phyloP scores from a whole-genome alignment of 2,329 filamentous ascomycete genomes.

The Sporothrix brunneoviolacea region DNA sequence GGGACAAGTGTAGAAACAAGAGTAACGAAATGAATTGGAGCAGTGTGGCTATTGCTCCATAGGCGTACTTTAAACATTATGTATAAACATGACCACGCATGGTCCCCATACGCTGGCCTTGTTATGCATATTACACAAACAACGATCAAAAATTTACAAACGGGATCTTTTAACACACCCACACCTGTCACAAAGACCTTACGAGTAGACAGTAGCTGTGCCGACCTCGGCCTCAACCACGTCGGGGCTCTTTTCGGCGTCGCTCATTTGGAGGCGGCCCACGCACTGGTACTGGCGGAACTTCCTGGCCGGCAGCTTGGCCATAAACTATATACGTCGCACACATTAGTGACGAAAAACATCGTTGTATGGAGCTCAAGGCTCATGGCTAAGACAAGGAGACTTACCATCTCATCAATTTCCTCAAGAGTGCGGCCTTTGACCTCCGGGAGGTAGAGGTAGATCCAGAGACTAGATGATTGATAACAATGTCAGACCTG shows the following conservation, averaged over 20 bases:
- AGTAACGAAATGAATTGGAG: background rate
- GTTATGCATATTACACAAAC: no score
- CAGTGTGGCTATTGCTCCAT: no score
- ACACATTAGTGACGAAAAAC: no score
- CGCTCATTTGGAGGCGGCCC: slow-evolving; percentile 9
- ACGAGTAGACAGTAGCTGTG: background rate
- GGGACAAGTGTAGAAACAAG: background rate
- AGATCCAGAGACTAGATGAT: slow-evolving; percentile 31
- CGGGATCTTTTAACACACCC: no score
- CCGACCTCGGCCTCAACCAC: slow-evolving; percentile 7
- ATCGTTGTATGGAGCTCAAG: no score
- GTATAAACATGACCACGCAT: slow-evolving; percentile 10
- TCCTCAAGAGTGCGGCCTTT: slow-evolving; percentile 47
- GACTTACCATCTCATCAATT: slow-evolving; percentile 47
- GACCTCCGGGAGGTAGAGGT: slow-evolving; percentile 46
- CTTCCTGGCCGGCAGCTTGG: slow-evolving; percentile 33
- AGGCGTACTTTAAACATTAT: no score
- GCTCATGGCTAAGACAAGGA: no score
- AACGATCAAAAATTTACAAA: no score
- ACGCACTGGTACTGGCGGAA: slow-evolving; percentile 32
- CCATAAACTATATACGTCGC: slow-evolving; percentile 30
- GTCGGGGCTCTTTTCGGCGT: slow-evolving; percentile 14
- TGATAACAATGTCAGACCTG: no score
- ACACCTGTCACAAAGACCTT: no score
- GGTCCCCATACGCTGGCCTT: slow-evolving; percentile 14